Percentiles rank a stretch among this genome's conserved stretches.
Conservation (phyloP, 345 rosid species). For the Tarenaya hassleriana region DNA sequence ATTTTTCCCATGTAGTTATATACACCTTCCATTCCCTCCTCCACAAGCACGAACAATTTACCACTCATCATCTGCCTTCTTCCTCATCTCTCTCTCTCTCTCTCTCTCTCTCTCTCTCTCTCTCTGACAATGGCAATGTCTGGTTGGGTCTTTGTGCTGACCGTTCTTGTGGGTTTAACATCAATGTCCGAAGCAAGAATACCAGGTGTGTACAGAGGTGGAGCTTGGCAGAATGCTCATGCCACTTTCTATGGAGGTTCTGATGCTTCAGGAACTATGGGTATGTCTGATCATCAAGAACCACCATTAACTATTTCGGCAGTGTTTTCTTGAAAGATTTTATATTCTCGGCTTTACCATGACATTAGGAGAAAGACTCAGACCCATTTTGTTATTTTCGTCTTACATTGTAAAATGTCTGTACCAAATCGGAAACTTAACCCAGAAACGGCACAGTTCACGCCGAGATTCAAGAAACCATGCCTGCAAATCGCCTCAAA, state of each 20-base stretch:
- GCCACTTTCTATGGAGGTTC: conserved; percentile 89
- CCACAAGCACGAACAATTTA: background rate
- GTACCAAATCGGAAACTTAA: too few species aligned
- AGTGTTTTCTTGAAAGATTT: too few species aligned
- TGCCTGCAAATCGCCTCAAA: too few species aligned
- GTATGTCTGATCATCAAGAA: conserved; percentile 36
- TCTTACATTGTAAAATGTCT: too few species aligned
- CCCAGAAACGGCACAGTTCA: too few species aligned
- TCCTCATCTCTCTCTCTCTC: conserved; percentile 5
- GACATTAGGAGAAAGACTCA: too few species aligned
- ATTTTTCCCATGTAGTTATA: too few species aligned
- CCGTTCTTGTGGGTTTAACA: conserved; percentile 21
- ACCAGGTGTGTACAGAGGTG: conserved; percentile 70
- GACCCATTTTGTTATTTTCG: too few species aligned
- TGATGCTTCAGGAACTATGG: conserved; percentile 92
- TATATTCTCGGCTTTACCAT: too few species aligned
- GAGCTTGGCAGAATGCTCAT: conserved; percentile 68
- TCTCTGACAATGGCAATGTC: conserved; percentile 24
- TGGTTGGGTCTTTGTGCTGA: conserved; percentile 15
- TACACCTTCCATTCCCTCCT: background rate
- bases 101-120: conserved; percentile 15
- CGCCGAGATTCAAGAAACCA: too few species aligned
- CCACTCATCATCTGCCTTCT: conserved; percentile 1
- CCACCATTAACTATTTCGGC: background rate
- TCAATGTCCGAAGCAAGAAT: conserved; percentile 48